Evolutionary conservation across 768 basidiomycete genomes (phyloP), one percentile per base, ranked within the genome.

Genomic region (Pulveroboletus sp.): DNA sequence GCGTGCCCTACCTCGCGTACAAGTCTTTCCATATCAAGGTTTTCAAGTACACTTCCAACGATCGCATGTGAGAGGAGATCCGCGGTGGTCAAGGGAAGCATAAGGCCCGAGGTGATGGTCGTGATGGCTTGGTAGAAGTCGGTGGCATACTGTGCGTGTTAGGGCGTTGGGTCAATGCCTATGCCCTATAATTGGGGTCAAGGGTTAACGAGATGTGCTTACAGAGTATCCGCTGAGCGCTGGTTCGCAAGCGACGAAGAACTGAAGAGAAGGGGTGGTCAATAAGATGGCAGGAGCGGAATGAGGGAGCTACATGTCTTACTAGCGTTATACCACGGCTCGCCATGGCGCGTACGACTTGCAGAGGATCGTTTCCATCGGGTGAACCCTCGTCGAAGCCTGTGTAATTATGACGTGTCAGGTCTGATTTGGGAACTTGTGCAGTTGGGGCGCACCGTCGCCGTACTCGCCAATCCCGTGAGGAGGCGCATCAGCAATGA

Each of bases 161-260:
- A 41, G 61, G 43, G 58, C 58, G 38, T 35, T 52, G 50, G 51
- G 39, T 56, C 51, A 51, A 55, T 31, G 5, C 12, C 28, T 8
- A 21, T 39, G 21, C 37, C 31, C 26, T 38, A 14, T 36, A 12
- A 27, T 26, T 39, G 26, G 64, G 57, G 58, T 30, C 50, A 31
- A 60, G 56, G 56, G 58, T 18, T 21, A 57, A 49, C 33, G 39
- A 18, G 40, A 24, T 0, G 28, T 14, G 65, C 85, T 63, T 59
- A 91, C 89, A 50, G 86, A 88, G 63, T 95, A 95, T 39, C 92
- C 91, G 56, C 90, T 93, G 52, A 95, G 76, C 6, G 92, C 93
- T 49, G 95, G 94, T 69, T 98, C 95, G 71, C 95, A 98, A 27
- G 95, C 95, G n/a, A 98, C 95, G 67, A 96, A 93, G 73, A 97